Evolutionary conservation across 768 basidiomycete genomes (phyloP).

Genomic region (Lentinus brumalis): DNA sequence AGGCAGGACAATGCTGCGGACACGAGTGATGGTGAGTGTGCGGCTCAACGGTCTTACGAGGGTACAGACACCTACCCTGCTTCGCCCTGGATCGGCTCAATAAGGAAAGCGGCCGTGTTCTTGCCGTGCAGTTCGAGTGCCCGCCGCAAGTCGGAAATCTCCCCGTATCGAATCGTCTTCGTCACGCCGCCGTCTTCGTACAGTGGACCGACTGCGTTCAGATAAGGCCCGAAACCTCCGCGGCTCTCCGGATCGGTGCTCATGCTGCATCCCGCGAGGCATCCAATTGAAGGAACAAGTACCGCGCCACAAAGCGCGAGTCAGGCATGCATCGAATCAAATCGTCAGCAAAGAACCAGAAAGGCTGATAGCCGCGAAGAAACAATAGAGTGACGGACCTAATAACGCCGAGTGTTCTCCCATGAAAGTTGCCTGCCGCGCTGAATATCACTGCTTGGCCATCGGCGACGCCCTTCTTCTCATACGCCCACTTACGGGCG

Average conservation of each 20-base stretch:
- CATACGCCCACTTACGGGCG: constrained; percentile 96
- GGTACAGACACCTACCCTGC: constrained; percentile 68
- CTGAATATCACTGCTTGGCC: constrained; percentile 86
- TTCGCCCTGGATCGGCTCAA: constrained; percentile 99
- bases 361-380: constrained; percentile 14
- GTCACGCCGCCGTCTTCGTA: constrained; percentile 54
- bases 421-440: constrained; percentile 93
- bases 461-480: constrained; percentile 77
- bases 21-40: constrained; percentile 1
- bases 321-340: constrained; percentile 11
- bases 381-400: constrained; percentile 43
- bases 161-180: constrained; percentile 78
- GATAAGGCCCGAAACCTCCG: constrained; percentile 88
- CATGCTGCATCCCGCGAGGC: constrained; percentile 56
- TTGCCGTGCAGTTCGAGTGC: constrained; percentile 82
- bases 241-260: constrained; percentile 93
- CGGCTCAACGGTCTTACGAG: not conserved
- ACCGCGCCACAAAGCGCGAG: not conserved
- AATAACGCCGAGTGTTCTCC: constrained; percentile 87
- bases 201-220: constrained; percentile 80
- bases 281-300: not conserved
- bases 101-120: constrained; percentile 87
- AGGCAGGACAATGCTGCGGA: constrained; percentile 84
- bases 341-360: constrained; percentile 13
- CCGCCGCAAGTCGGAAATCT: constrained; percentile 76